Percentiles rank a stretch among this genome's conserved stretches.
Conservation (phyloP, 2,329 filamentous ascomycete species). For the Cytospora piceicola region DNA sequence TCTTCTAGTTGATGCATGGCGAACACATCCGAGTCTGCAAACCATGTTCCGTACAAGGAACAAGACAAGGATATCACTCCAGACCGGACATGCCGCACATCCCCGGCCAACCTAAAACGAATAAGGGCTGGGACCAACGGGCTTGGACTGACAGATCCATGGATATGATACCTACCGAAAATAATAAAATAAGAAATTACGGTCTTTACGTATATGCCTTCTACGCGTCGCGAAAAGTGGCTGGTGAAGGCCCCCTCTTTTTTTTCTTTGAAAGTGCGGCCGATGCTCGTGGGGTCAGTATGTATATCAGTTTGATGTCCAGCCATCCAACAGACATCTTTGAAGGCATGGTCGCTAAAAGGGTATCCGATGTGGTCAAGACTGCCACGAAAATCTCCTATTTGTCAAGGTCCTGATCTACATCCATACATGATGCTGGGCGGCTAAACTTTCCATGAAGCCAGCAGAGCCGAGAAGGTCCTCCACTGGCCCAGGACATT, state of each 20-base stretch:
- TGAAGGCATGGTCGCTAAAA: not conserved
- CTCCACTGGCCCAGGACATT: conserved; percentile 8
- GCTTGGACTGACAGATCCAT: not conserved
- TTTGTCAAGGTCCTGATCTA: conserved; percentile 14
- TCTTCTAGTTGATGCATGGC: too few species aligned
- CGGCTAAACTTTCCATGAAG: conserved; percentile 12
- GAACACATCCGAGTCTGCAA: not conserved
- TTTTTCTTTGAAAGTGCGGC: too few species aligned
- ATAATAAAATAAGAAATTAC: too few species aligned
- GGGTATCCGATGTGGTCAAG: not conserved
- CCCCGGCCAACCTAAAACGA: not conserved
- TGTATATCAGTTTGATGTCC: not conserved
- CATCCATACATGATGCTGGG: conserved; percentile 17
- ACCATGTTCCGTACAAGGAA: too few species aligned
- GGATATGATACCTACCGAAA: not conserved
- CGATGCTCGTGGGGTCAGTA: not conserved
- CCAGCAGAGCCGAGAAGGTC: not conserved
- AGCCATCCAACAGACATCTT: not conserved
- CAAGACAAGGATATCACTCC: not conserved
- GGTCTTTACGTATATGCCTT: not conserved
- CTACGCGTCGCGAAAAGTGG: not conserved
- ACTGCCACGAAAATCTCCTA: conserved; percentile 14
- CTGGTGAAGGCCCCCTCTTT: not conserved
- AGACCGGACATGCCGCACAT: not conserved
- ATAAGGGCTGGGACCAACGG: not conserved